Conservation (phyloP, 768 basidiomycete species). For the Hypholoma sublateritium region DNA sequence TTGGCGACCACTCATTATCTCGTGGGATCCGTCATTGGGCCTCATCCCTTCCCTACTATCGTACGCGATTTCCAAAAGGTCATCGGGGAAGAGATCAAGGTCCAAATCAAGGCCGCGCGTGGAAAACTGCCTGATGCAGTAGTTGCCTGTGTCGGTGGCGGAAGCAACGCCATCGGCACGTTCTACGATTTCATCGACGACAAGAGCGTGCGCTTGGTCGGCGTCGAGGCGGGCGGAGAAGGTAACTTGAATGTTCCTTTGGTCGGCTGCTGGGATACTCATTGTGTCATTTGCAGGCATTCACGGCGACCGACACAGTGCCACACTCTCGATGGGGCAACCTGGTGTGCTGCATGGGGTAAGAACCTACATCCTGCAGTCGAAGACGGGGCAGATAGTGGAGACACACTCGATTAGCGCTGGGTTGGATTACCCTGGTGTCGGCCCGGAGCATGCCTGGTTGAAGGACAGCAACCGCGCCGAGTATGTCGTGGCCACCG, state of each 20-base stretch:
- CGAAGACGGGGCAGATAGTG: conserved; percentile 85
- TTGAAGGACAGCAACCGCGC: conserved; percentile 93
- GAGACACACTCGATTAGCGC: conserved; percentile 98
- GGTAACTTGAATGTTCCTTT: conserved; percentile 42
- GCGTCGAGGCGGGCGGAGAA: conserved; percentile 98
- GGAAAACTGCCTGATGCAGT: conserved; percentile 93
- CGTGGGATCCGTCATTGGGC: conserved; percentile 96
- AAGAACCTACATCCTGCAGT: conserved; percentile 92
- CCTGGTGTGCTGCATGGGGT: conserved; percentile 97
- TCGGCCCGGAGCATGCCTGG: conserved; percentile 98
- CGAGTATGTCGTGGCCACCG: conserved; percentile 90
- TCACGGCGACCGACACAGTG: conserved; percentile 86
- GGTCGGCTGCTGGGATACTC: conserved; percentile 1
- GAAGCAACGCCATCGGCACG: conserved; percentile 95
- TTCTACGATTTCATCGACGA: conserved; percentile 97
- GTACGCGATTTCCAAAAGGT: conserved; percentile 98
- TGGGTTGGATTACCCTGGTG: conserved; percentile 94
- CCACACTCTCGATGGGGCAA: conserved; percentile 87
- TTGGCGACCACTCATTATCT: conserved; percentile 93
- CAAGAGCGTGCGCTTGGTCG: conserved; percentile 80
- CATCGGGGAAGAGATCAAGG: conserved; percentile 93
- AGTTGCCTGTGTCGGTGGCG: conserved; percentile 97
- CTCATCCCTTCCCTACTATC: conserved; percentile 98
- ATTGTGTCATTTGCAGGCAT: conserved; percentile 48
- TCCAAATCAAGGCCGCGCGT: conserved; percentile 65